Base-by-base conservation (phyloP, 225 moss, liverwort and hornwort species). In the Lunularia cruciata region DNA sequence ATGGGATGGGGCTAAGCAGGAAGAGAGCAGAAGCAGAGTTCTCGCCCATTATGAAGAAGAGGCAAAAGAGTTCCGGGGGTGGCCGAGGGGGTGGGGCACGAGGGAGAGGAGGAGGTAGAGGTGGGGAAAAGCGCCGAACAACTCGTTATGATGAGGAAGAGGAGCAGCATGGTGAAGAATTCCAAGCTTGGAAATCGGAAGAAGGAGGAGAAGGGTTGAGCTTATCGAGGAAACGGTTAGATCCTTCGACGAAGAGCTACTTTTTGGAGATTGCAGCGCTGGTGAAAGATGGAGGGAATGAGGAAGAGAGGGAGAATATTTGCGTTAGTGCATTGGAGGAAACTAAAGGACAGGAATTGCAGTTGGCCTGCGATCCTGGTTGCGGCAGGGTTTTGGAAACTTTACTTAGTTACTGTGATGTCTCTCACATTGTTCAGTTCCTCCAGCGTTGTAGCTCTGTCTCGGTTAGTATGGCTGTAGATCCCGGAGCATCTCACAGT, bases 401-500 rank as follows among this genome's bases (percentile, higher is more conserved):
- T 31, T 82, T 98, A 22, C 90, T 98, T 13, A 64, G 65, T 48
- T 78, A 68, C 40, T 79, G 87, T 33, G 85, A 84, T 22, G 78
- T 91, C 1, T 67, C 78, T 8, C 78, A 84, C 8, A 81, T 81
- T 45, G 85, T 89, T 25, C 59, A 82, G 62, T 98, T 98, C 43
- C 63, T 98, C 69, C 76, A 85, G 72, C 80, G 85, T 31, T 96
- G 88, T 60, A 84, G 77, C 13, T 70, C 80, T 8, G 67, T 88
- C 20, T 86, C 86, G 30, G 83, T 66, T 3, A 76, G 83, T 33
- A 90, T 98, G 89, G 73, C 90, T 23, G 53, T 90, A 43, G 93
- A 98, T 68, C 86, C 92, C 0, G 89, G 89, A 28, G 98, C 80
- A 28, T 98, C 98, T 23, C 98, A 98, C 36, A 86, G 93, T 31